Percentiles rank a stretch among this genome's conserved stretches.
Conservation (phyloP, 2,329 filamentous ascomycete species). For the Colletotrichum abscissum region DNA sequence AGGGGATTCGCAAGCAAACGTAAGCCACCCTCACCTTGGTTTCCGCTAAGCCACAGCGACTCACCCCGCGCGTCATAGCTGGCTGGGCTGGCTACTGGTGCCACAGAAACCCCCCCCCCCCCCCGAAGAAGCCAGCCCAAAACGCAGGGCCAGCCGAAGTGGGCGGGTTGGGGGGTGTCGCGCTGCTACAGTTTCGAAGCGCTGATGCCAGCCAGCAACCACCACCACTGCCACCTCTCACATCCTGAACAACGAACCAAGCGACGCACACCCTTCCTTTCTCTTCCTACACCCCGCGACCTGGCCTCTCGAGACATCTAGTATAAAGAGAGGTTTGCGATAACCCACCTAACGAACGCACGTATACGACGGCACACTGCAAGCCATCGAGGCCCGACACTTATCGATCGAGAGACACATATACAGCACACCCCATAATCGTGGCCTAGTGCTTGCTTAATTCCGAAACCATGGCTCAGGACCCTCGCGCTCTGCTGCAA, state of each 20-base stretch:
- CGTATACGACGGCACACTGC: neutral
- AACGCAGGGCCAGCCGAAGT: neutral
- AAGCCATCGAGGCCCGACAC: neutral
- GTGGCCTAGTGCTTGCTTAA: neutral
- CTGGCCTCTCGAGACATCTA: neutral
- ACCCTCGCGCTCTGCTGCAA: conserved; percentile 81
- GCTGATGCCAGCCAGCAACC: conserved; percentile 22
- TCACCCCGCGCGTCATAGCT: conserved; percentile 31
- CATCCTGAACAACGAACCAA: neutral
- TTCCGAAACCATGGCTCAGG: conserved; percentile 72
- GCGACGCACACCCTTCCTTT: neutral
- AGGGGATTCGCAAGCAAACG: neutral
- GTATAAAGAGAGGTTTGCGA: neutral
- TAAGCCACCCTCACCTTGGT: neutral
- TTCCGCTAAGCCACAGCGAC: conserved; percentile 21
- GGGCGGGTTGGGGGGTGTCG: conserved; percentile 1
- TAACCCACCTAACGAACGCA: neutral
- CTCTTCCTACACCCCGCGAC: neutral
- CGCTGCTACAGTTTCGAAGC: conserved; percentile 20
- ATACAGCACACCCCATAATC: neutral
- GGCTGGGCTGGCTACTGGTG: neutral
- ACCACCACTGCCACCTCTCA: neutral
- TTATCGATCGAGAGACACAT: neutral
- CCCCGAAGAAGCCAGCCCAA: no score
- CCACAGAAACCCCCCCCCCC: neutral